These are phyloP conservation scores for Gomphus bonarii DNA, from an alignment of 1,284 basidiomycete genomes.

Conservation along the genomic window DNA sequence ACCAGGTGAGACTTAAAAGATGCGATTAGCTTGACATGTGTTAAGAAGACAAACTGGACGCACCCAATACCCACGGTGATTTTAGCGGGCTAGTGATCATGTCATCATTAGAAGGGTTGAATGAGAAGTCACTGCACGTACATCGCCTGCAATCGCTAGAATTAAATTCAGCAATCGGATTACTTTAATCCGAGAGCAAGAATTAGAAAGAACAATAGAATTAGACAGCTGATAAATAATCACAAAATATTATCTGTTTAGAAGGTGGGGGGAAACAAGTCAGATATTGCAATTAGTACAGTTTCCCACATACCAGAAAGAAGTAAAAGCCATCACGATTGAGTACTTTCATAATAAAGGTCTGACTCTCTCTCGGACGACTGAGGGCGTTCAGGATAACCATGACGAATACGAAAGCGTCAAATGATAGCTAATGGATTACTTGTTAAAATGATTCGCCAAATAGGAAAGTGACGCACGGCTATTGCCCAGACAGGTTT, in stretches of 20 bases:
- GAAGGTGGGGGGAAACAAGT: background rate
- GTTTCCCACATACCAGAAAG: conserved; percentile 13
- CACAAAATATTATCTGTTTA: background rate
- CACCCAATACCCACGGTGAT: background rate
- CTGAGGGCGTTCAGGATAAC: conserved; percentile 22
- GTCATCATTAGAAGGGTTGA: background rate
- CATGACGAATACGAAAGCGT: conserved; percentile 19
- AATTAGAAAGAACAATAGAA: background rate
- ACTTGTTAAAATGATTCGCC: background rate
- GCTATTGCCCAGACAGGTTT: background rate
- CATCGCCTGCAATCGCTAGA: background rate
- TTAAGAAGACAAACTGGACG: background rate
- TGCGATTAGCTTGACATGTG: too few species aligned
- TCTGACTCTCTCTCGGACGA: conserved; percentile 19
- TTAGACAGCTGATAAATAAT: background rate
- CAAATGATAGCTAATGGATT: conserved; percentile 14
- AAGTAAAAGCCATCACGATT: conserved; percentile 21
- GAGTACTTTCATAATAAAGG: conserved; percentile 19
- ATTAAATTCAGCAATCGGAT: background rate
- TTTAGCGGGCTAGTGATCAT: background rate
- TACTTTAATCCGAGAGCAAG: background rate
- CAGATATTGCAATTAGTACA: background rate
- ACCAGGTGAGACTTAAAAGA: too few species aligned
- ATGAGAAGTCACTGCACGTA: background rate
- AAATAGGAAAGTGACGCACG: background rate